phyloP scores from a whole-genome alignment of 2,329 filamentous ascomycete species.

The Stemphylium vesicarium region DNA sequence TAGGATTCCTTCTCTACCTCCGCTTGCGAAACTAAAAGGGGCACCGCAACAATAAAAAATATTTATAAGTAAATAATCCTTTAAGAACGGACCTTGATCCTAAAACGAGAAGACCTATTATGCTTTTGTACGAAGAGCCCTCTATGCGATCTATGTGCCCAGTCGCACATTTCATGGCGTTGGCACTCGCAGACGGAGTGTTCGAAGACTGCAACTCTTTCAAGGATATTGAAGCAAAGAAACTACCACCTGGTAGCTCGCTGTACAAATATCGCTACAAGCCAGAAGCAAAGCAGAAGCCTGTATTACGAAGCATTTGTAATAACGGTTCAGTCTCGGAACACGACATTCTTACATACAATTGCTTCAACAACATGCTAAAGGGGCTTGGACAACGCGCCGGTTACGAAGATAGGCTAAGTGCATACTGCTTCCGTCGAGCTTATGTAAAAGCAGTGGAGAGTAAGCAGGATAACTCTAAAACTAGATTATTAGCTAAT shows the following conservation, averaged over 20 bases:
- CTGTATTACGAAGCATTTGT: not conserved
- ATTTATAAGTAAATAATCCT: not conserved
- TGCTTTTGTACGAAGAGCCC: conserved; percentile 4
- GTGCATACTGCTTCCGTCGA: conserved; percentile 12
- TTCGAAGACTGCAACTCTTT: not conserved
- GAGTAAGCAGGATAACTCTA: not conserved
- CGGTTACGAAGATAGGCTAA: conserved; percentile 9
- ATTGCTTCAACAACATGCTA: conserved; percentile 8
- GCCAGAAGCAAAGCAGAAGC: not conserved
- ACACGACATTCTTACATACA: conserved; percentile 3
- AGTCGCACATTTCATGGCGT: conserved; percentile 3
- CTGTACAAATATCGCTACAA: conserved; percentile 6
- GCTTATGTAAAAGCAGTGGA: conserved; percentile 3
- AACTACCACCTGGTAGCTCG: not conserved
- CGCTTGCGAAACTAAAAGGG: conserved; percentile 8
- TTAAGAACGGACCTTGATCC: not conserved
- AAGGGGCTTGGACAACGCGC: conserved; percentile 7
- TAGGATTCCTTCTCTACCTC: conserved; percentile 1
- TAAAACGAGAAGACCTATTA: conserved; percentile 3
- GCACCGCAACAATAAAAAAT: conserved; percentile 5
- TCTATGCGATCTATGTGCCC: conserved; percentile 1
- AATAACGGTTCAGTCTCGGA: not conserved
- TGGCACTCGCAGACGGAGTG: conserved; percentile 9
- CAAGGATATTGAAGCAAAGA: conserved; percentile 4
- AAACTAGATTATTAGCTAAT: too few species aligned